Evolutionary conservation across 2,329 filamentous ascomycete species (phyloP), one percentile per base, ranked within the genome.

Genomic region (Neoscytalidium dimidiatum): DNA sequence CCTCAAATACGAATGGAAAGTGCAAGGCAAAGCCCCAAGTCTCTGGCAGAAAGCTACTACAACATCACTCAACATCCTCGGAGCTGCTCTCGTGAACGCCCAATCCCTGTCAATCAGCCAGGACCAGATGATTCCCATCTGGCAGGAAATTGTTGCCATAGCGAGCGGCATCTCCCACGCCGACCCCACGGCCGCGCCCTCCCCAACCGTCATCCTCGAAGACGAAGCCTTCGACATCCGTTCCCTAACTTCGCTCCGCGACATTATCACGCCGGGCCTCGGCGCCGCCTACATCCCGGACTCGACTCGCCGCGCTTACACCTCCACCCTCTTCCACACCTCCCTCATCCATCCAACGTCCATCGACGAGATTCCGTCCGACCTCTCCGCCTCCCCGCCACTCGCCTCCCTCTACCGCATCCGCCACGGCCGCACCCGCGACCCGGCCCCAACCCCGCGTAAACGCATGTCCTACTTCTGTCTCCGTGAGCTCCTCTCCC

Each of bases 171-270:
- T 82, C 62, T 75, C 76, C 13, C 72, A 71, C 17, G 78, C 78
- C 29, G 73, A 76, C 17, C 69, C 75, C 6, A 83, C 35, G 72
- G 81, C 14, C 74, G 70, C 68, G 14, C 83, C 1, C 76, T 71
- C 64, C 44, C 68, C 67, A 69, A 83, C 66, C 9, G 14, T 66
- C 5, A 69, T 71, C 4, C 62, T 80, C 4, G 69, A 71, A 13
- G 94, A 99, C 71, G 89, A 98, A 77, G 77, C 82, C 1, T 96
- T 96, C 71, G 95, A 99, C 74, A 90, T 96, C 19, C 72, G 80
- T 1, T 89, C 91, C 0, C 96, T 97, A 74, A 80, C 79, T 31
- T 83, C 84, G 56, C 81, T 98, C 0, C 85, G 88, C 43, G 82
- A 86, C 9, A 83, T 97, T 35, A 88, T 96, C 44, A 90, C 92